Conservation (phyloP, 257 asterid genomes). For the Plectranthus barbatus region DNA sequence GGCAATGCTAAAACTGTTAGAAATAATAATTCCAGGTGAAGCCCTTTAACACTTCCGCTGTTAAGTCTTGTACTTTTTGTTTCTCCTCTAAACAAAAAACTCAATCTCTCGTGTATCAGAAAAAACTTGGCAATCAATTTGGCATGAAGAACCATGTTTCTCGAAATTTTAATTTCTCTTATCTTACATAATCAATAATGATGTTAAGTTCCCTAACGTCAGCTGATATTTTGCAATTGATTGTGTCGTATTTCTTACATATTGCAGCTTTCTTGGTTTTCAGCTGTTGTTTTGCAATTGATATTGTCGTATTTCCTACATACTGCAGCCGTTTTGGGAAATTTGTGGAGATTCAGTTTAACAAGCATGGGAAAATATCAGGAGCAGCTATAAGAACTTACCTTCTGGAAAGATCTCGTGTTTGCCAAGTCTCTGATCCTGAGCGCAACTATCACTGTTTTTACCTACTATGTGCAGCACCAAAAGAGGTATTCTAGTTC, state of each 20-base stretch:
- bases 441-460: conserved; percentile 97
- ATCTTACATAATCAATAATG: not conserved
- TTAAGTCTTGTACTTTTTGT: conserved; percentile 12
- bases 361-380: conserved; percentile 94
- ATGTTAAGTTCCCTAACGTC: conserved; percentile 1
- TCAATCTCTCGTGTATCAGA: not conserved
- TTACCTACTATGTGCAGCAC: conserved; percentile 97
- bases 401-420: conserved; percentile 98
- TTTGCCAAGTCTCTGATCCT: conserved; percentile 94
- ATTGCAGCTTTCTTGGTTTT: conserved; percentile 4
- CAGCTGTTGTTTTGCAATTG: too few species aligned
- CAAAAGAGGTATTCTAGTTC: conserved; percentile 61
- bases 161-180: conserved; percentile 1
- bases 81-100: conserved; percentile 1
- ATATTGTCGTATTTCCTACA: not conserved
- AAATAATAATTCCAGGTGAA: conserved; percentile 96
- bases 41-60: conserved; percentile 23
- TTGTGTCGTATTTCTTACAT: conserved; percentile 24
- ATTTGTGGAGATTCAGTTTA: conserved; percentile 97
- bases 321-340: conserved; percentile 89
- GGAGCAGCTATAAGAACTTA: conserved; percentile 98
- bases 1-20: conserved; percentile 98
- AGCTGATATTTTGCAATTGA: conserved; percentile 7
- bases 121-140: not conserved
- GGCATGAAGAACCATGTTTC: not conserved